Conservation (phyloP, 805 yeast genomes). For the Hyphopichia homilentoma region DNA sequence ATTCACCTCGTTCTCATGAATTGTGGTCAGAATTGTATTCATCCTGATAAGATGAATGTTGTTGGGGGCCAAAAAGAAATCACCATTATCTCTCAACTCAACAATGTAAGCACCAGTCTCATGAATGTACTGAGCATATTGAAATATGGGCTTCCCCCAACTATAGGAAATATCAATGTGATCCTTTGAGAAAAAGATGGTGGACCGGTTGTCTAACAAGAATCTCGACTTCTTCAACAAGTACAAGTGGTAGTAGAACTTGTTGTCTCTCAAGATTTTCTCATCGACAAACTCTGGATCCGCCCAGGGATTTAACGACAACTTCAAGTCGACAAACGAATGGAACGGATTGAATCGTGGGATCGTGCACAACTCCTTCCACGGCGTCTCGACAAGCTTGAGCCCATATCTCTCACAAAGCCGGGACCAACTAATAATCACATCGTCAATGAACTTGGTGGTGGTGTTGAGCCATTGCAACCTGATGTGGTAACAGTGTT, state of each 20-base stretch:
- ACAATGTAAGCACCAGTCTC: constrained; percentile 86
- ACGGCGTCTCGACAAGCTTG: constrained; percentile 77
- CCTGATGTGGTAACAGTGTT: constrained; percentile 87
- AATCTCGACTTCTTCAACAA: constrained; percentile 70
- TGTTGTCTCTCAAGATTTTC: constrained; percentile 45
- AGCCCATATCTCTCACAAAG: constrained; percentile 84
- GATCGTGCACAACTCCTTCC: constrained; percentile 77
- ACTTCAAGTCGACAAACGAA: constrained; percentile 66
- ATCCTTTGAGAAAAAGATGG: constrained; percentile 52
- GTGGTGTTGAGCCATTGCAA: constrained; percentile 93
- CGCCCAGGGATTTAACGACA: constrained; percentile 70
- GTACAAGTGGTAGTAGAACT: constrained; percentile 73
- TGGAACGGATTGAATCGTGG: constrained; percentile 84
- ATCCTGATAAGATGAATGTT: constrained; percentile 76
- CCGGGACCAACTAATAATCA: constrained; percentile 59
- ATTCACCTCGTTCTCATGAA: constrained; percentile 11
- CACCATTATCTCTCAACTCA: constrained; percentile 77
- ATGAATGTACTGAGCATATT: constrained; percentile 87
- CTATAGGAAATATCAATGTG: constrained; percentile 71
- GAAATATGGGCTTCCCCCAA: constrained; percentile 86
- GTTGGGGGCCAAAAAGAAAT: constrained; percentile 80
- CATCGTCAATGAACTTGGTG: constrained; percentile 49
- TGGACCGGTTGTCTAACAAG: constrained; percentile 75
- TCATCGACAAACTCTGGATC: constrained; percentile 48
- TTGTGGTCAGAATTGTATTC: constrained; percentile 36